Conservation (phyloP, 192 early-diverging fungal species). For the Piromyces finnis region DNA sequence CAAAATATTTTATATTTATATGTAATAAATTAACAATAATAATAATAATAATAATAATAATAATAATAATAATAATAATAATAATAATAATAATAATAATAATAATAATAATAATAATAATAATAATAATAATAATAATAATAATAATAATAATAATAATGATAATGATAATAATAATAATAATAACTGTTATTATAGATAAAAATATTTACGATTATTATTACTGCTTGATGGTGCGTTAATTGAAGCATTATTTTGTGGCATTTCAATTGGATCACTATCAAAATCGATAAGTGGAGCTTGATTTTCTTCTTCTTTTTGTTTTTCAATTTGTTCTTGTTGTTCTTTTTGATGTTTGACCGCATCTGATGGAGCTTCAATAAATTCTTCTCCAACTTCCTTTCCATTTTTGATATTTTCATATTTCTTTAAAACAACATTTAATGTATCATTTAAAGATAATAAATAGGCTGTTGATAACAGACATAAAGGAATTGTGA, state of each 20-base stretch:
- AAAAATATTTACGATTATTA: not conserved
- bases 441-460: constrained; percentile 58
- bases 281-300: not conserved
- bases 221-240: not conserved
- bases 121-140: too few relatives aligned
- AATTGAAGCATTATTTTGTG: not conserved
- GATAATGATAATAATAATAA: too few relatives aligned
- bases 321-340: not conserved
- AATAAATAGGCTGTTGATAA: constrained; percentile 34
- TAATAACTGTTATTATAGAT: too few relatives aligned
- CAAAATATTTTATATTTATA: too few relatives aligned
- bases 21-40: too few relatives aligned
- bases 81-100: too few relatives aligned
- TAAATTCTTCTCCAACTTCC: not conserved
- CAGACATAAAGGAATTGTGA: too few relatives aligned
- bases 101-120: too few relatives aligned
- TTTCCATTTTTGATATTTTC: constrained; percentile 4
- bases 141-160: too few relatives aligned
- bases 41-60: too few relatives aligned
- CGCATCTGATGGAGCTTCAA: not conserved
- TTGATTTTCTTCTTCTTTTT: not conserved
- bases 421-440: constrained; percentile 56
- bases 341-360: not conserved
- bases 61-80: too few relatives aligned
- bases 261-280: not conserved